These are phyloP conservation scores for Coix lacrymajobi DNA, from an alignment of 176 grass and related monocot genomes.

Conservation along the genomic window DNA sequence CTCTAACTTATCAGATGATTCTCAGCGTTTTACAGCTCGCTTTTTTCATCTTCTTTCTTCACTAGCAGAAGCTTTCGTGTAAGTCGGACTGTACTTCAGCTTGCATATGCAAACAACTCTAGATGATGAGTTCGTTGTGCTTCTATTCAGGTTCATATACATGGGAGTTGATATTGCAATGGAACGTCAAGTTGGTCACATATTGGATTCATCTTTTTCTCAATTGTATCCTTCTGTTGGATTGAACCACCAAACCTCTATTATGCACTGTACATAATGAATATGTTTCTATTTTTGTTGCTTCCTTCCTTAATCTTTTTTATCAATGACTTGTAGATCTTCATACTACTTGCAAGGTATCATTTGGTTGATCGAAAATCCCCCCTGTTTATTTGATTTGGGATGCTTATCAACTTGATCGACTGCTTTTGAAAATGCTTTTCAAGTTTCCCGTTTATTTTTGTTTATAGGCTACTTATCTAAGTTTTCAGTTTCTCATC, in stretches of 20 bases:
- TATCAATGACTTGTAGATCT: constrained; percentile 45
- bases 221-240: constrained; percentile 82
- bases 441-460: background rate
- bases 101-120: constrained; percentile 1
- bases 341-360: constrained; percentile 92
- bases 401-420: constrained; percentile 10
- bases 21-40: constrained; percentile 63
- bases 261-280: background rate
- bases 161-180: constrained; percentile 98
- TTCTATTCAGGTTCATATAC: constrained; percentile 84
- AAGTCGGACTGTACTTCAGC: constrained; percentile 26
- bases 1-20: constrained; percentile 76
- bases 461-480: background rate
- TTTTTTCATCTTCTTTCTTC: constrained; percentile 97
- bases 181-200: constrained; percentile 91
- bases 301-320: constrained; percentile 57
- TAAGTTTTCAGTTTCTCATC: constrained; percentile 11
- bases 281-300: constrained; percentile 13
- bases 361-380: background rate
- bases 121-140: constrained; percentile 14
- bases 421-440: background rate
- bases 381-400: background rate
- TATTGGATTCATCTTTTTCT: constrained; percentile 94
- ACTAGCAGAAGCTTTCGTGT: constrained; percentile 91
- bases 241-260: constrained; percentile 10